Base-by-base conservation (phyloP, 2,329 filamentous ascomycete species). In the Coleophoma cylindrospora region DNA sequence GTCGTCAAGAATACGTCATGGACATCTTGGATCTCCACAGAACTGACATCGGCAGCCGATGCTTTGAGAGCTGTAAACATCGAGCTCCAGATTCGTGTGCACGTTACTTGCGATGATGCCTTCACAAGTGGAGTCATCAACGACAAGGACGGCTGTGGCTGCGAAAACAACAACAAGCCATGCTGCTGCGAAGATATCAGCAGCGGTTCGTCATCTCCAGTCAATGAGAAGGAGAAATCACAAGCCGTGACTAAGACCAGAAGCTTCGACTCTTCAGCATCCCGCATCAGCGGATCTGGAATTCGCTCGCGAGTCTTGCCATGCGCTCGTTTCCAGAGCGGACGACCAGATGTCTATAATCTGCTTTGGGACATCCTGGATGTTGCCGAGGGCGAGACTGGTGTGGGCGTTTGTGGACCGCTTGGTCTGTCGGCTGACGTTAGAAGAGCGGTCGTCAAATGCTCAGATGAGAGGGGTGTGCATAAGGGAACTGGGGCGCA, bases 401-500 rank as follows among this genome's bases (percentile, higher is more conserved):
- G 76, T 2, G 76, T 84, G 0, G 74, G 80, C 1, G 80, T 82
- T 0, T 84, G 81, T 53, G 81, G 80, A 10, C 80, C 80, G 1
- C 70, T 72, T 43, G 76, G 76, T 33, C 65, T 84, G 40, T 77
- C 76, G 6, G 69, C 74, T 3, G 68, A 67, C 47, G 75, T 78
- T 13, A 70, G 80, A 50, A 81, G 76, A 53, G 75, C 71, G 52
- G 79, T 84, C 4, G 74, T 76, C 3, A 68, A 67, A 33, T 57
- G 82, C 53, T 81, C 78, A 48, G 79, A 84, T 57, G 80, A 84
- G 66, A 67, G 80, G 34, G 80, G 76, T 2, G 80, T 84, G 32
- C 80, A 84, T 60, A 84, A 84, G 63, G 80, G 81, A 7, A 83
- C 80, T 0, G 81, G 79, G 1, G 81, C 81, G 0, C 80, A 84